Base-by-base conservation (phyloP, 495 filamentous ascomycete species). In the Aspergillus carlsbadensis region DNA sequence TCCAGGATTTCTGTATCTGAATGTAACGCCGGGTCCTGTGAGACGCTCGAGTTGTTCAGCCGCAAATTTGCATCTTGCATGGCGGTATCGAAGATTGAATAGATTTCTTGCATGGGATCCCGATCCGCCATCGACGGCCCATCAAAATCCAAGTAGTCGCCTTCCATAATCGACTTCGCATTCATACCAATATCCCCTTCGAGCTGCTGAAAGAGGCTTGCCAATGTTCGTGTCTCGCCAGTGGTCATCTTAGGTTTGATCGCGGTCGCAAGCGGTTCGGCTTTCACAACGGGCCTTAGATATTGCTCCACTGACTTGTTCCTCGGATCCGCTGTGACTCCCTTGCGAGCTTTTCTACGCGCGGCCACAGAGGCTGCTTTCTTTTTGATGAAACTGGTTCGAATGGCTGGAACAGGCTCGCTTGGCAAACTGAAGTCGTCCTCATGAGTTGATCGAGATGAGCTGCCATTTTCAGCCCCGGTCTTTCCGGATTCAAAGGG, bases 371-470 rank as follows among this genome's bases (percentile, higher is more conserved):
- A 49, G 24, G 61, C 63, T 31, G 65, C 66, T 18, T 63, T 66
- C 46, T 54, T 59, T 14, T 59, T 67, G 2, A 76, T 36, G 44
- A 62, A 72, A 47, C 67, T 73, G 49, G 40, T 60, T 13, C 64
- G 61, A 6, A 55, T 51, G 15, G 47, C n/a, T 11, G 49, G 22
- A 34, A 40, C 14, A 34, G 14, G 14, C 13, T 44, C 44, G 24
- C 8, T 15, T 5, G 36, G 47, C 43, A 18, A 36, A 24, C 11
- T 14, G 21, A 6, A 10, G 18, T 44, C 20, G 31, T 35, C 6
- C 18, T n/a, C 15, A 24, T 3, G 18, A 26, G 36, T 34, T 14
- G 18, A 24, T 13, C 49, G 20, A 8, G 34, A 5, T 15, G 3
- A 29, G n/a, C 24, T 26, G 20, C 40, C 21, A 34, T 31, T 33